These are phyloP conservation scores for Phytophthora tentaculata DNA, from an alignment of 352 stramenopile species.

Conservation along the genomic window DNA sequence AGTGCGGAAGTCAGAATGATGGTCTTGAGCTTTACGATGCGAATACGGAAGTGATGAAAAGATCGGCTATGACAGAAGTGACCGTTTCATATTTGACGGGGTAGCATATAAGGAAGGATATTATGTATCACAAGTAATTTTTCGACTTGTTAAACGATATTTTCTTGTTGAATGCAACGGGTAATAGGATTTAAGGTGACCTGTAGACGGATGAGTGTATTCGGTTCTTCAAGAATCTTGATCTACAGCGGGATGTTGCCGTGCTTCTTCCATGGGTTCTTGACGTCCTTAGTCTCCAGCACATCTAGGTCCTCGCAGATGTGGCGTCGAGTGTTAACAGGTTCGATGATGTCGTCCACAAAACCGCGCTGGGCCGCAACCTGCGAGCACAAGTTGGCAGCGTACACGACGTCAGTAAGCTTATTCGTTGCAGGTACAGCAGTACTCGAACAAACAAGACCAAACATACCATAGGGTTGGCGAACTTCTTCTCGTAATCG, in stretches of 20 bases:
- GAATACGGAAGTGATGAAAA: constrained; percentile 34
- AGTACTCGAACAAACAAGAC: constrained; percentile 13
- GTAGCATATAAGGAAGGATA: background rate
- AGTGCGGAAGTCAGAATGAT: constrained; percentile 28
- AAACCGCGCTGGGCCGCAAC: constrained; percentile 96
- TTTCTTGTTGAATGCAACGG: constrained; percentile 14
- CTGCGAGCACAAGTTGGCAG: constrained; percentile 28
- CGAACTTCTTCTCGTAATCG: constrained; percentile 97
- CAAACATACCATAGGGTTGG: constrained; percentile 91
- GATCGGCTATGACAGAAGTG: constrained; percentile 14
- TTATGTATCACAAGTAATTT: constrained; percentile 1
- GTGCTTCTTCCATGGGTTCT: constrained; percentile 96
- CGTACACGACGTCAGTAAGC: constrained; percentile 11
- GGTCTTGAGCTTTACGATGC: constrained; percentile 29
- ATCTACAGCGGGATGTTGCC: constrained; percentile 97
- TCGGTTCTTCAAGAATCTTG: background rate
- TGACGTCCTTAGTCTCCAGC: constrained; percentile 94
- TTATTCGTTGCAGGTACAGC: constrained; percentile 17
- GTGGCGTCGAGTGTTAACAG: constrained; percentile 90
- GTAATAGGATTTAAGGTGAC: constrained; percentile 18
- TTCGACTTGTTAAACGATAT: background rate
- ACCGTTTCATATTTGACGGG: constrained; percentile 2
- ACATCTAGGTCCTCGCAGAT: constrained; percentile 97
- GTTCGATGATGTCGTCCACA: constrained; percentile 98
- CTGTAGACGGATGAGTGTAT: constrained; percentile 23